A percentile compares a stretch with the other conserved stretches of the same genome.
Evolutionary conservation across 106 monocot genomes (phyloP).

Genomic region (Posidonia australis): DNA sequence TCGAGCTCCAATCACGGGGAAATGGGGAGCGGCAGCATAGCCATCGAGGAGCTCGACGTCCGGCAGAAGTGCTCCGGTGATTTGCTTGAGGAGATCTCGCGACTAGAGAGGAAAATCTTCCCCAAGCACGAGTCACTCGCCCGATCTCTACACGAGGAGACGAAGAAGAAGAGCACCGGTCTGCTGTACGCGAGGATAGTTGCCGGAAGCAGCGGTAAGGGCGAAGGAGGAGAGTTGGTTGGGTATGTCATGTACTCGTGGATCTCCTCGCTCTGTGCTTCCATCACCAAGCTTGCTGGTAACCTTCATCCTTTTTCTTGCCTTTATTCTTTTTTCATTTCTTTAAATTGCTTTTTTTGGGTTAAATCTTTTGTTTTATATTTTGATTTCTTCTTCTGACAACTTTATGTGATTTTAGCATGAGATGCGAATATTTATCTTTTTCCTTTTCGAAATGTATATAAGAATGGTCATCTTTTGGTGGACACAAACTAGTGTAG

Average conservation of each 20-base stretch:
- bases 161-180: constrained; percentile 56
- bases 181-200: constrained; percentile 33
- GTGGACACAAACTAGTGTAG: no score
- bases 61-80: constrained; percentile 5
- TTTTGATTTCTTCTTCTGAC: no score
- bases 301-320: not conserved
- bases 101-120: constrained; percentile 66
- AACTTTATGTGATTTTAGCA: no score
- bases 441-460: no score
- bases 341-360: no score
- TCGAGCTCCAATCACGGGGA: no score
- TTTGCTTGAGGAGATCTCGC: constrained; percentile 54
- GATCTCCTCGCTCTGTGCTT: constrained; percentile 69
- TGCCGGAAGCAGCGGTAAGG: no score
- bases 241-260: constrained; percentile 86
- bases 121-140: constrained; percentile 91
- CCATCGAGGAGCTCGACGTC: constrained; percentile 34
- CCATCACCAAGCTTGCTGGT: constrained; percentile 98
- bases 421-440: no score
- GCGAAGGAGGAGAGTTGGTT: constrained; percentile 26
- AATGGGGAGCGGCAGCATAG: constrained; percentile 1
- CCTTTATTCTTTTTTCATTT: not conserved
- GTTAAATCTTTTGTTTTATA: no score
- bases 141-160: constrained; percentile 43
- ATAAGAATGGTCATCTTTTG: no score